Base-by-base conservation (phyloP, 2,329 filamentous ascomycete genomes). In the Phyllosticta citriasiana region DNA sequence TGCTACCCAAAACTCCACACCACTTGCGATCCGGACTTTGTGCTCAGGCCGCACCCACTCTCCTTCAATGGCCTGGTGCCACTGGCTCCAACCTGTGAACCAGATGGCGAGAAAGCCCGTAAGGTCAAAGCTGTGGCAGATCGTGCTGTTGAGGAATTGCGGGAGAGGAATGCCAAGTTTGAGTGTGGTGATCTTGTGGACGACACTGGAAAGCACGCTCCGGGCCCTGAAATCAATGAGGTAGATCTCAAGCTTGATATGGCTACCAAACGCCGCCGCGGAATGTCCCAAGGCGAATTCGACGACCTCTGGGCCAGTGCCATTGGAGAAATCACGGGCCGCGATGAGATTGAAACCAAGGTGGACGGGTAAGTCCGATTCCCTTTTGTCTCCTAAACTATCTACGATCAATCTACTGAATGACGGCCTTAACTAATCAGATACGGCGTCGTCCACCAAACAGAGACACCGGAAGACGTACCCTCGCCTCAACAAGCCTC, bases 41-140 rank as follows among this genome's bases (percentile, higher is more conserved):
- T 99, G 55, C 80, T 94, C 47, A 88, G 88, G 69, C 84, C 86
- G 0, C 93, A 97, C 71, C 92, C 93, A 1, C 79, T 97, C 24
- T 88, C 91, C 0, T 72, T 97, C 0, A 86, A 87, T 56, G 92
- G 94, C 0, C 70, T 95, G 3, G 70, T 97, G 4, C 94, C 94
- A 7, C 77, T 99, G 8, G 86, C 92, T 5, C 93, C 95, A 1
- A 92, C 90, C 4, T 99, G 94, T 73, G 93, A 97, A 74, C 89
- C 94, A 0, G 95, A 99, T 73, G 91, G 91, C 63, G 91, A 95
- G 69, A 97, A 96, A 73, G 90, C 88, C 7, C 85, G 90, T 50
- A 88, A 89, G 19, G 88, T 97, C 56, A 90, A 93, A 69, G 84
- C 87, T 22, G 91, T 99, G 16, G 91, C 92, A 7, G 88, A 97